Base-by-base conservation (phyloP, 768 basidiomycete genomes). In the Termitomyces sp. region DNA sequence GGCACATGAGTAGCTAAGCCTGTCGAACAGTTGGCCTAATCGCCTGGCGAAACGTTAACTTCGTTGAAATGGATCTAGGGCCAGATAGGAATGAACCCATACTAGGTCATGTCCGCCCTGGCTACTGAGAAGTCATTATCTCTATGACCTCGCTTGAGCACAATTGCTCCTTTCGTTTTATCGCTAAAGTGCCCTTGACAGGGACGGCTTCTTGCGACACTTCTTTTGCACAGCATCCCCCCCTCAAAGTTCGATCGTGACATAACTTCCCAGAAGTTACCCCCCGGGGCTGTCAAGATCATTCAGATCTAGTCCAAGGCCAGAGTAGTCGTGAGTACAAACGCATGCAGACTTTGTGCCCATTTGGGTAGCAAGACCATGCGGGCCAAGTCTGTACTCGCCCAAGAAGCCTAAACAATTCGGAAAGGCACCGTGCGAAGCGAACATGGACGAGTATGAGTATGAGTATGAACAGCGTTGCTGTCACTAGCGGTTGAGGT, bases 201-300 rank as follows among this genome's bases (percentile, higher is more conserved):
- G 19, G 50, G 11, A 54, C 49, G 43, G 35, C 44, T 56, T 45
- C 42, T 52, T 41, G 47, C 35, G 43, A 50, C 50, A 23, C 58
- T 59, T 61, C 58, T 58, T 37, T 46, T 60, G 59, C 64, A 65
- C 64, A 65, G 64, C 64, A 55, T 65, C 56, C 19, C 50, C 19
- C 50, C 41, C 44, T 55, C 43, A 53, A 47, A 28, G 28, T 58
- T 58, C 62, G 60, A 63, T 63, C 58, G 50, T 51, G 47, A 21
- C n/a, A 38, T 33, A 46, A 40, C 15, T 19, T 47, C 44, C 54
- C 42, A 54, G 2, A 21, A 48, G 35, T 37, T 54, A 54, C 42
- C 54, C 54, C 52, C 54, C 37, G 15, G 53, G 49, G 52, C 60
- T 61, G 60, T 55, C 60, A 63, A 42, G 48, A 64, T 58, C 63